Conservation (phyloP, 345 rosid species). For the Salix exigua region DNA sequence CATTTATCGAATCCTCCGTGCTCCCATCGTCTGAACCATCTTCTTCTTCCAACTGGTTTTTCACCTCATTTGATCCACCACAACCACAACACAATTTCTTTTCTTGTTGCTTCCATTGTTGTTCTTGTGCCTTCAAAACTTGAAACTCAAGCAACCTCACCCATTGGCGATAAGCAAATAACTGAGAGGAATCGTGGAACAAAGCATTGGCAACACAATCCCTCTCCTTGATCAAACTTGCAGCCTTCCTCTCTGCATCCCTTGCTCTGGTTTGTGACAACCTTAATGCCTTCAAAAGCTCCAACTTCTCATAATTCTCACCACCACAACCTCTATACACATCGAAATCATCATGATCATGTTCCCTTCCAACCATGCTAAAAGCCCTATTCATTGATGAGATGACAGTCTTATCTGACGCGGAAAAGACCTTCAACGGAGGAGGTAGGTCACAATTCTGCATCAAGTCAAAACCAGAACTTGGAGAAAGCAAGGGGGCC, state of each 20-base stretch:
- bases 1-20: conserved; percentile 26
- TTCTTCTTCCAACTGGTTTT: not conserved
- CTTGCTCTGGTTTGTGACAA: conserved; percentile 65
- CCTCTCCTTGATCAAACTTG: conserved; percentile 35
- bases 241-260: conserved; percentile 55
- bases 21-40: not conserved
- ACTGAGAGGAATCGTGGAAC: conserved; percentile 35
- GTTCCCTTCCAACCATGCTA: conserved; percentile 1
- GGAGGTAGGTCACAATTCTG: conserved; percentile 61
- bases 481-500: conserved; percentile 19
- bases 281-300: conserved; percentile 57
- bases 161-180: conserved; percentile 46
- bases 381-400: conserved; percentile 22
- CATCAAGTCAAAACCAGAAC: conserved; percentile 15
- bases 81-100: not conserved
- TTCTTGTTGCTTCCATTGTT: conserved; percentile 9
- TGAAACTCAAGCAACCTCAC: conserved; percentile 49
- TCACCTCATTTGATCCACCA: not conserved
- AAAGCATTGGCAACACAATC: conserved; percentile 35
- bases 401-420: conserved; percentile 23
- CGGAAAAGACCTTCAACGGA: conserved; percentile 41
- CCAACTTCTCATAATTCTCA: conserved; percentile 31
- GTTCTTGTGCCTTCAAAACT: conserved; percentile 27
- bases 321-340: not conserved
- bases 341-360: not conserved